Percentiles rank a stretch among this genome's conserved stretches.
Conservation (phyloP, 2,329 filamentous ascomycete genomes). For the Fusarium brevicatenulatum region DNA sequence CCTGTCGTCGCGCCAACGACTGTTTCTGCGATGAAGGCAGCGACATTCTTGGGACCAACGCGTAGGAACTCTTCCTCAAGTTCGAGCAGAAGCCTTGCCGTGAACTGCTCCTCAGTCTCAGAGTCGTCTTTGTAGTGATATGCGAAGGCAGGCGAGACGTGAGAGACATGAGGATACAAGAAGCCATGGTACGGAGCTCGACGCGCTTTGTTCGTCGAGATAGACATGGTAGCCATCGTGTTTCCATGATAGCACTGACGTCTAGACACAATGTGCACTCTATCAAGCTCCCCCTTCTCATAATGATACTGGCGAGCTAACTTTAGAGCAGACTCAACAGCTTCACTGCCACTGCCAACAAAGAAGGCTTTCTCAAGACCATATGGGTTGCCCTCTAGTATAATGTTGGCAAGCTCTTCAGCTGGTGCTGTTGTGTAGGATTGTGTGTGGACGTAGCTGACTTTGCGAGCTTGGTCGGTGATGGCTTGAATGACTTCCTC, state of each 20-base stretch:
- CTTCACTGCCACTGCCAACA: constrained; percentile 46
- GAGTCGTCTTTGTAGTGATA: constrained; percentile 1
- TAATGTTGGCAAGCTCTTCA: neutral
- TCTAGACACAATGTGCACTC: constrained; percentile 2
- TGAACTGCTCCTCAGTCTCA: neutral
- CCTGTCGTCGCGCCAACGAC: constrained; percentile 65
- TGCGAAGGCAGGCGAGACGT: constrained; percentile 8
- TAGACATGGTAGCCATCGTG: constrained; percentile 20
- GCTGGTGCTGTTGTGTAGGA: constrained; percentile 18
- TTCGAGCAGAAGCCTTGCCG: neutral
- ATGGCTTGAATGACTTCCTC: constrained; percentile 18
- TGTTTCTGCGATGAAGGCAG: constrained; percentile 69
- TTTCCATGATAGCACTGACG: constrained; percentile 18
- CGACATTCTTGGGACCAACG: constrained; percentile 4
- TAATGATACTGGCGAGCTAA: constrained; percentile 58
- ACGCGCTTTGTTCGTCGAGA: constrained; percentile 13
- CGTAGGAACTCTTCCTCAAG: constrained; percentile 9
- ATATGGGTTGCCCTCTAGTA: neutral
- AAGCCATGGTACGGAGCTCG: constrained; percentile 5
- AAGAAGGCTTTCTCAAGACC: constrained; percentile 41
- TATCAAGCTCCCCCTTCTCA: neutral
- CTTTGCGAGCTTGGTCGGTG: constrained; percentile 7
- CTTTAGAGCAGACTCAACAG: constrained; percentile 60
- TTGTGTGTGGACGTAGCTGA: constrained; percentile 20
- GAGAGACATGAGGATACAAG: constrained; percentile 11